Evolutionary conservation across 2,329 filamentous ascomycete genomes (phyloP), one percentile per base, ranked within the genome.

Genomic region (Aureobasidium uvarum): DNA sequence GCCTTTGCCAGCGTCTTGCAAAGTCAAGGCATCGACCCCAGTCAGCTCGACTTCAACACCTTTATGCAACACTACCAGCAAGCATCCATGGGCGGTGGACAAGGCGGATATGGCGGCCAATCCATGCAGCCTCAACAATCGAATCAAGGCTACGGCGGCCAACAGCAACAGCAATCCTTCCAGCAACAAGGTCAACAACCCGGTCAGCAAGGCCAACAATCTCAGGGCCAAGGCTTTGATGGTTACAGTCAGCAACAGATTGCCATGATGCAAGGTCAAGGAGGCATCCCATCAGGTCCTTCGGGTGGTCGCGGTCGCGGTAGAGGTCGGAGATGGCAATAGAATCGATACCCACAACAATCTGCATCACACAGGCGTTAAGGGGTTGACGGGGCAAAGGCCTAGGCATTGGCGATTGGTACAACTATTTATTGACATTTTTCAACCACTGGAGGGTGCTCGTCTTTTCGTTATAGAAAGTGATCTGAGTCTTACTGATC

Each of bases 1-100:
- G 80, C 82, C 67, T 85, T 86, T 81, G 78, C 85, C 67, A 77
- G 80, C 36, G 78, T 80, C 69, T 83, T 85, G 78, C 81, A 83
- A 75, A 75, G 80, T 46, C 80, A 83, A 66, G 83, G 84, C 10
- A 75, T 84, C 16, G 81, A 84, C 69, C 82, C 83, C 2, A 77
- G 77, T 8, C 77, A 80, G 55, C 81, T 85, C 78, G 82, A 84
- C 69, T 83, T 83, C 6, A 78, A 79, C 71, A 75, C 79, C 25
- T 84, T 85, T 68, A 83, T 84, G 81, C 80, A 81, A 68, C 78
- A 81, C 72, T 79, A 82, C 62, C 79, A 83, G 72, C 70, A 70
- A 68, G 67, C 68, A n/a, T 74, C 74, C 50, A 69, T 69, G 66
- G 64, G 66, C n/a, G 66, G 52, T 23, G 69, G 69, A 3, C 69